Conservation (phyloP, 192 early-diverging fungal genomes). For the Coemansia sp. region DNA sequence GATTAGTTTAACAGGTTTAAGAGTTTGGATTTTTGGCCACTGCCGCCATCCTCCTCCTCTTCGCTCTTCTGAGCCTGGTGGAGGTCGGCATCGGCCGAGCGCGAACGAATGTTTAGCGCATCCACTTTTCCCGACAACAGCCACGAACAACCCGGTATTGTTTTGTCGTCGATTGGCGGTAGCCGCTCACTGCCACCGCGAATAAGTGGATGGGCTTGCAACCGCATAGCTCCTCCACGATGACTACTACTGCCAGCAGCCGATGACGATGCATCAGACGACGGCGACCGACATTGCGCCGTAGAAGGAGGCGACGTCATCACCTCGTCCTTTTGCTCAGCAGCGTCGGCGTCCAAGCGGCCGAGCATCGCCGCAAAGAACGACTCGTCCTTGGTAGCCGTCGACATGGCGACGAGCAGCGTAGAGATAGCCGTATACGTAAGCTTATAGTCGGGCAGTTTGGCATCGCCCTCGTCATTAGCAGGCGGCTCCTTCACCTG, state of each 20-base stretch:
- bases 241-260: neutral
- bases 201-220: neutral
- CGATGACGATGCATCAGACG: neutral
- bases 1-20: conserved; percentile 29
- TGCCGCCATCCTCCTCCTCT: neutral
- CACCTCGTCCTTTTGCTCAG: neutral
- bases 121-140: neutral
- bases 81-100: neutral
- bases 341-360: neutral
- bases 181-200: neutral
- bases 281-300: neutral
- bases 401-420: conserved; percentile 16
- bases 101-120: neutral
- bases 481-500: no score
- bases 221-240: neutral
- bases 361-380: conserved; percentile 31
- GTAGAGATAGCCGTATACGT: conserved; percentile 38
- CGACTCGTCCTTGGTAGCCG: conserved; percentile 34
- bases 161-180: neutral
- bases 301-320: neutral
- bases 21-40: conserved; percentile 14
- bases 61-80: neutral
- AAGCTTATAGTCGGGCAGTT: conserved; percentile 25
- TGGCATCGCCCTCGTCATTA: neutral
- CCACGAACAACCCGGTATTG: neutral